These are phyloP conservation scores for Aquilaria yunnanensis DNA, from an alignment of 345 rosid genomes.

Conservation along the genomic window DNA sequence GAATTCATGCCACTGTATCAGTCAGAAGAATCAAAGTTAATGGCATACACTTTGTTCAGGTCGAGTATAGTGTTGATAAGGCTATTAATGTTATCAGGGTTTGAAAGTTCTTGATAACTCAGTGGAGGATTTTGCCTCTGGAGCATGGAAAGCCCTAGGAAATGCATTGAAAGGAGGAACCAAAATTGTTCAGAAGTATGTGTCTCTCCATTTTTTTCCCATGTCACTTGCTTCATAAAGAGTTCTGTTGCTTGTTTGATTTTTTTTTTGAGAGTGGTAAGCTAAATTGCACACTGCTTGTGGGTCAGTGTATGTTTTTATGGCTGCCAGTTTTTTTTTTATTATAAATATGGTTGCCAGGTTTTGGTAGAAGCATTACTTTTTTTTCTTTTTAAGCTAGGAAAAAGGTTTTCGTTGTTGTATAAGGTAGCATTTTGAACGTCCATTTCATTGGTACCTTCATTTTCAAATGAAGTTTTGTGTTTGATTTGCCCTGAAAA, in stretches of 20 bases:
- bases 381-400: background rate
- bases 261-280: too few relatives aligned
- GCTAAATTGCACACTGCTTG: too few relatives aligned
- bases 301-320: constrained; percentile 3
- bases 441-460: too few relatives aligned
- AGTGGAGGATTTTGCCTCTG: constrained; percentile 88
- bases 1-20: too few relatives aligned
- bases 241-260: too few relatives aligned
- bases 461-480: too few relatives aligned
- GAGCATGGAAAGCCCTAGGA: constrained; percentile 95
- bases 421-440: too few relatives aligned
- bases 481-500: too few relatives aligned
- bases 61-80: background rate
- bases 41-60: too few relatives aligned
- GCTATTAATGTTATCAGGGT: constrained; percentile 36
- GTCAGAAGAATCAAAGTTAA: too few relatives aligned
- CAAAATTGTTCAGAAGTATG: constrained; percentile 77
- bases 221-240: background rate
- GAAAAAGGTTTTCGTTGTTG: too few relatives aligned
- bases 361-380: background rate
- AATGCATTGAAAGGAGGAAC: constrained; percentile 79
- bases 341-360: background rate
- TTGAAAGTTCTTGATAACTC: constrained; percentile 86
- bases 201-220: constrained; percentile 12
- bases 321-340: background rate